These are phyloP conservation scores for Lyophyllum shimeji DNA, from an alignment of 768 basidiomycete species.

Conservation along the genomic window DNA sequence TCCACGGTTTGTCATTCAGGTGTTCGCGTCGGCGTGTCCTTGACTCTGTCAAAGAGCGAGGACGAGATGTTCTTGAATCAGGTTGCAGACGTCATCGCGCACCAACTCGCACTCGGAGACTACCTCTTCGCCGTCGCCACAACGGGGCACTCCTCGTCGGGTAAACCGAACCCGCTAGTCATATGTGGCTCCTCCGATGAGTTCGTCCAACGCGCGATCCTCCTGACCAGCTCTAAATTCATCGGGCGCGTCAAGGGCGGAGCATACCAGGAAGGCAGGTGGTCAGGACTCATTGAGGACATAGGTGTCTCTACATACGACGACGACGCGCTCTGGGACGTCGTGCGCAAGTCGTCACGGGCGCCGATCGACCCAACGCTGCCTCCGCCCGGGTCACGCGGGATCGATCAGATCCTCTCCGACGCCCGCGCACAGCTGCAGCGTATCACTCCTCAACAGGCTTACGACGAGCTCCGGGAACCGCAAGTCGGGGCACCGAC, in stretches of 20 bases:
- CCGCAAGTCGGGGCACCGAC: slow-evolving; percentile 56
- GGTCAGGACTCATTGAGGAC: slow-evolving; percentile 53
- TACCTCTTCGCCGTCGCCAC: slow-evolving; percentile 60
- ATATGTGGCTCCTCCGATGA: slow-evolving; percentile 56
- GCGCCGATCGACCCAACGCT: slow-evolving; percentile 57
- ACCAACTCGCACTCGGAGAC: slow-evolving; percentile 38
- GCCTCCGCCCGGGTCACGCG: slow-evolving; percentile 65
- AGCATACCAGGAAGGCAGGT: slow-evolving; percentile 14
- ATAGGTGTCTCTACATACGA: slow-evolving; percentile 59
- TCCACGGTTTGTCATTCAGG: not conserved
- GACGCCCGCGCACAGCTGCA: slow-evolving; percentile 64
- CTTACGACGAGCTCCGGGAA: slow-evolving; percentile 58
- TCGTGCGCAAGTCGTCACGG: slow-evolving; percentile 61
- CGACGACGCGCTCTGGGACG: slow-evolving; percentile 66
- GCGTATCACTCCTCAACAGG: slow-evolving; percentile 59
- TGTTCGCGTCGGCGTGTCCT: slow-evolving; percentile 56
- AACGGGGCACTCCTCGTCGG: slow-evolving; percentile 32
- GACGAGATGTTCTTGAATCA: slow-evolving; percentile 57
- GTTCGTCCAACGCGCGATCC: slow-evolving; percentile 64
- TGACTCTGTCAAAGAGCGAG: slow-evolving; percentile 57
- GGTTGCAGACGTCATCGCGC: slow-evolving; percentile 48
- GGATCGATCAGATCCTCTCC: slow-evolving; percentile 56
- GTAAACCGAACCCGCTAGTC: slow-evolving; percentile 44
- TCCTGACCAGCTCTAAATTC: slow-evolving; percentile 68
- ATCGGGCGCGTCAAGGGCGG: slow-evolving; percentile 36